These are phyloP conservation scores for Fistulinella staudtii DNA, from an alignment of 1,284 basidiomycete genomes.

Conservation along the genomic window DNA sequence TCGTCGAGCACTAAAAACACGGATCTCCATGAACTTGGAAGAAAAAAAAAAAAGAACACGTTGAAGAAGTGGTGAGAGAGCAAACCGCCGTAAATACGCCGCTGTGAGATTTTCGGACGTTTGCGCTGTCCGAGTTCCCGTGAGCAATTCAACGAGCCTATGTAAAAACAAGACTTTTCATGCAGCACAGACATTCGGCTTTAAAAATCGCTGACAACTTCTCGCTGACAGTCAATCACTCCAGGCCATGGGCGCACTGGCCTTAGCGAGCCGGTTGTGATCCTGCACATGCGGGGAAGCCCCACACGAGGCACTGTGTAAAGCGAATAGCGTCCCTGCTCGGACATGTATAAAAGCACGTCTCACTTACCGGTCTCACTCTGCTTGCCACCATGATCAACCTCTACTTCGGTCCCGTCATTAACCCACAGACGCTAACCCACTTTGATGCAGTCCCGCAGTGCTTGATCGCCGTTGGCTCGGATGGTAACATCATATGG, in stretches of 20 bases:
- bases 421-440: conserved; percentile 60
- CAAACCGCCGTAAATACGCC: too few species aligned
- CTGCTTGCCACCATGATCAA: conserved; percentile 20
- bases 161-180: too few species aligned
- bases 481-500: conserved; percentile 64
- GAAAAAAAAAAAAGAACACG: too few species aligned
- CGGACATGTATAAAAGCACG: not conserved
- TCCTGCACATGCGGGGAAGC: not conserved
- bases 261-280: not conserved
- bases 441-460: conserved; percentile 51
- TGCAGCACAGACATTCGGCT: too few species aligned
- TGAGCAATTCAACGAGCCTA: too few species aligned
- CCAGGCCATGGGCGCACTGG: not conserved
- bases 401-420: conserved; percentile 64
- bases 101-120: too few species aligned
- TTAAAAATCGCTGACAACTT: too few species aligned
- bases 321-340: not conserved
- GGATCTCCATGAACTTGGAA: too few species aligned
- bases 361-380: not conserved
- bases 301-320: not conserved
- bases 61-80: too few species aligned
- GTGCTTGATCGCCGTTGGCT: conserved; percentile 57
- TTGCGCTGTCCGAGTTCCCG: too few species aligned
- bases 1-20: not conserved
- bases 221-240: not conserved